Evolutionary conservation across 768 basidiomycete species (phyloP).

Genomic region (Mycena crocata): DNA sequence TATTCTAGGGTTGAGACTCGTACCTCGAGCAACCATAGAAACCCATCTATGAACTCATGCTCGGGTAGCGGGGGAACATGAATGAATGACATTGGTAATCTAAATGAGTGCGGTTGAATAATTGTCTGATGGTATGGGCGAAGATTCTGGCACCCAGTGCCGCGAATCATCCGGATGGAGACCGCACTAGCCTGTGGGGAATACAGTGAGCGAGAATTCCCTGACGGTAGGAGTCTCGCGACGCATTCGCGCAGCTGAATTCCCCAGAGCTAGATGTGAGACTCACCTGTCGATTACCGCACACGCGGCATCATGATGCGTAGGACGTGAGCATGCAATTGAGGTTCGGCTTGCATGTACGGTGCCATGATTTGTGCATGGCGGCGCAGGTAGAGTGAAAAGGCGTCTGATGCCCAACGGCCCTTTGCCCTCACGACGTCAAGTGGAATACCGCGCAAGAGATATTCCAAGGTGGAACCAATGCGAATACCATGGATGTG

Average conservation of each 20-base stretch:
- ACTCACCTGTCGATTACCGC: slow-evolving; percentile 6
- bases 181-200: slow-evolving; percentile 13
- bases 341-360: slow-evolving; percentile 32
- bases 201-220: slow-evolving; percentile 18
- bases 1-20: neutral
- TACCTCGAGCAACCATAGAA: neutral
- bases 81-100: no score
- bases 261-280: slow-evolving; percentile 14
- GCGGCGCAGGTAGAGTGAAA: slow-evolving; percentile 32
- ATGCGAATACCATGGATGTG: slow-evolving; percentile 38
- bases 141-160: neutral
- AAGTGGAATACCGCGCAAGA: slow-evolving; percentile 32
- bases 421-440: slow-evolving; percentile 41
- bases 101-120: no score
- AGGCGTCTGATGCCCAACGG: slow-evolving; percentile 38
- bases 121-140: no score
- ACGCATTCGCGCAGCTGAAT: slow-evolving; percentile 19
- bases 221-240: slow-evolving; percentile 8
- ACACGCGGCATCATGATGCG: slow-evolving; percentile 15
- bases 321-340: neutral
- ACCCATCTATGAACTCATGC: neutral
- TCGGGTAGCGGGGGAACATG: no score
- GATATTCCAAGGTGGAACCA: slow-evolving; percentile 35
- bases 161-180: slow-evolving; percentile 6
- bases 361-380: slow-evolving; percentile 38